Evolutionary conservation across 371 early-diverging fungal genomes (phyloP).

Genomic region (Mucor plumbeus): DNA sequence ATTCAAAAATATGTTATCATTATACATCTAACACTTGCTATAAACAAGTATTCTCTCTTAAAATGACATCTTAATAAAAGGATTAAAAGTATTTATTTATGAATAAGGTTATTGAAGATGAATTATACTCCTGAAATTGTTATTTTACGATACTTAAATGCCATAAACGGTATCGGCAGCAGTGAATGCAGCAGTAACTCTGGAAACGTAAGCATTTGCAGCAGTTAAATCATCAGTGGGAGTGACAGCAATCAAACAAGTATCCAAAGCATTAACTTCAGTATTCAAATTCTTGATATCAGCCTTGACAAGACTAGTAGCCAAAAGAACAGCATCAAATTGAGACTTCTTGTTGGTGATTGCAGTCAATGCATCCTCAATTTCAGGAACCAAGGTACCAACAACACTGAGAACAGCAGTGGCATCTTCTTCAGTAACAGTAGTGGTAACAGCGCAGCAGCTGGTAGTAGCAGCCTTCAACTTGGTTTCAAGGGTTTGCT

Average conservation of each 20-base stretch:
- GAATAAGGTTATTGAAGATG: too few relatives aligned
- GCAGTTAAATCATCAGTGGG: slow-evolving; percentile 15
- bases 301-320: slow-evolving; percentile 20
- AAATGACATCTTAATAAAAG: too few relatives aligned
- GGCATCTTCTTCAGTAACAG: slow-evolving; percentile 24
- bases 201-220: slow-evolving; percentile 19
- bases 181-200: slow-evolving; percentile 24
- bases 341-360: background rate
- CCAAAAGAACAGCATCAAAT: slow-evolving; percentile 19
- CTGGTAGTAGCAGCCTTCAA: slow-evolving; percentile 20
- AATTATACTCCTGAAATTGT: too few relatives aligned
- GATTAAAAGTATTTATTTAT: too few relatives aligned
- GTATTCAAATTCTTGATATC: slow-evolving; percentile 24
- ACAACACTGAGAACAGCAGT: slow-evolving; percentile 22
- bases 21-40: too few relatives aligned
- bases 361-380: slow-evolving; percentile 14
- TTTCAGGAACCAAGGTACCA: slow-evolving; percentile 13
- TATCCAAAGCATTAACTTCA: slow-evolving; percentile 17
- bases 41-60: too few relatives aligned
- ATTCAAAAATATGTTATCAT: too few relatives aligned
- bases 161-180: slow-evolving; percentile 28
- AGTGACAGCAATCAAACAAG: slow-evolving; percentile 28
- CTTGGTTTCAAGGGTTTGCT: slow-evolving; percentile 13
- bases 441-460: slow-evolving; percentile 16
- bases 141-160: slow-evolving; percentile 7